Conservation (phyloP, 371 early-diverging fungal species). For the Actinomortierella wolfii region DNA sequence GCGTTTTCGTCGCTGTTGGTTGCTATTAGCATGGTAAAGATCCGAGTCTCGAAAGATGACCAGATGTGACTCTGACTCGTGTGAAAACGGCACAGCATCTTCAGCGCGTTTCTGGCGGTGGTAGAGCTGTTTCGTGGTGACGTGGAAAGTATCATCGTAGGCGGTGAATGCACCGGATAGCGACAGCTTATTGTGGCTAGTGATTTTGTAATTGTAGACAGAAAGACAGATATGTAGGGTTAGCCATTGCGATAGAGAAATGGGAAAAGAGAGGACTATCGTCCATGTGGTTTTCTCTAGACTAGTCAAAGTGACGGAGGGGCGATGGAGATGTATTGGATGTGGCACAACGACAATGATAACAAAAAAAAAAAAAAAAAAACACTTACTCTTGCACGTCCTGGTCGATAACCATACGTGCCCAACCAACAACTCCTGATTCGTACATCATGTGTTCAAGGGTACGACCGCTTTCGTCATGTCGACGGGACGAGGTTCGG, state of each 20-base stretch:
- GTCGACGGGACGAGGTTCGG: constrained; percentile 30
- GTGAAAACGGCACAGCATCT: constrained; percentile 51
- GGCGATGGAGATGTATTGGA: too few species aligned
- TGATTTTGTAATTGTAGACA: too few species aligned
- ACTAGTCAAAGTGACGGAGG: too few species aligned
- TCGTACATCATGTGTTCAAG: constrained; percentile 45
- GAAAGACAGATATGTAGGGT: neutral
- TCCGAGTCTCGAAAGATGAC: constrained; percentile 77
- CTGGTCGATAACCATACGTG: constrained; percentile 61
- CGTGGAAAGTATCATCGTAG: constrained; percentile 62
- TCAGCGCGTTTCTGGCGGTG: constrained; percentile 54
- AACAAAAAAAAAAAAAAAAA: too few species aligned
- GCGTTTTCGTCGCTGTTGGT: constrained; percentile 11
- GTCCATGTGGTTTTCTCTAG: too few species aligned
- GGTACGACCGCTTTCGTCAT: constrained; percentile 21
- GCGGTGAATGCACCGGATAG: constrained; percentile 69
- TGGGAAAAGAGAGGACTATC: too few species aligned
- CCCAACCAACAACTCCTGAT: constrained; percentile 67
- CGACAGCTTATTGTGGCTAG: constrained; percentile 44
- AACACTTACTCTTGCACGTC: constrained; percentile 44
- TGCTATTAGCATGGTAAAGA: constrained; percentile 17
- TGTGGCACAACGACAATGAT: too few species aligned
- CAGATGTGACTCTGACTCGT: constrained; percentile 26
- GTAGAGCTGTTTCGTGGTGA: constrained; percentile 63
- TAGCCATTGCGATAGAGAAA: neutral